Evolutionary conservation across 176 grass and related monocot genomes (phyloP), one percentile per base, ranked within the genome.

Genomic region (Eremochloa ophiuroides): DNA sequence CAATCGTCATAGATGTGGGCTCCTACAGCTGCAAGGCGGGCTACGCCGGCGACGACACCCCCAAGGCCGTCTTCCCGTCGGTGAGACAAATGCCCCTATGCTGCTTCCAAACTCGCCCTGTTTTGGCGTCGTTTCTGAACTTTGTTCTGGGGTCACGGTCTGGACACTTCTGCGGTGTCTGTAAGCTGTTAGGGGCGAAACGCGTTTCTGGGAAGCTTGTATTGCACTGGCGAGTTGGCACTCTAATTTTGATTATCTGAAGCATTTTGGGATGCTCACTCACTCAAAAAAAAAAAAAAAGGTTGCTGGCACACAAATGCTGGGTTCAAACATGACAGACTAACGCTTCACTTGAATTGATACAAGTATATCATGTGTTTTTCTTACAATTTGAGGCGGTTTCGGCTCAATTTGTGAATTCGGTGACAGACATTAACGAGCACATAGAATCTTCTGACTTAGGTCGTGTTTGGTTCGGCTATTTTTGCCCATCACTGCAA

Each of bases 21-120:
- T 99, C 93, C 5, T 90, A 99, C 87, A 99, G 91, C 84, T 99
- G 97, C 86, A 99, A 99, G 89, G 93, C 97, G 22, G 97, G 97
- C 1, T 99, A 99, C 71, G 97, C 97, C 0, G 97, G 97, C 1
- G 97, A 99, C 82, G 97, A 99, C 83, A 88, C 97, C 39, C 96
- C 97, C 42, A 99, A 99, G 74, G 93, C 97, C 46, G 97, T 99
- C 35, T 99, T 99, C 77, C 71, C 97, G 14, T 99, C 97, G 70
- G 97, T 99, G 88, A 90, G 87, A 51, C 9, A 50, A 65, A 37
- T 15, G 55, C 77, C 30, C 46, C 37, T 74, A 25, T 50, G 12
- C 30, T 50, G 76, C 76, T 51, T 65, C 51, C 8, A 1, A 62
- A 38, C 29, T 37, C 59, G 3, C 3, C 15, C 3, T 17, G 63